Evolutionary conservation across 495 filamentous ascomycete genomes (phyloP).

Genomic region (Neohortaea acidophila): DNA sequence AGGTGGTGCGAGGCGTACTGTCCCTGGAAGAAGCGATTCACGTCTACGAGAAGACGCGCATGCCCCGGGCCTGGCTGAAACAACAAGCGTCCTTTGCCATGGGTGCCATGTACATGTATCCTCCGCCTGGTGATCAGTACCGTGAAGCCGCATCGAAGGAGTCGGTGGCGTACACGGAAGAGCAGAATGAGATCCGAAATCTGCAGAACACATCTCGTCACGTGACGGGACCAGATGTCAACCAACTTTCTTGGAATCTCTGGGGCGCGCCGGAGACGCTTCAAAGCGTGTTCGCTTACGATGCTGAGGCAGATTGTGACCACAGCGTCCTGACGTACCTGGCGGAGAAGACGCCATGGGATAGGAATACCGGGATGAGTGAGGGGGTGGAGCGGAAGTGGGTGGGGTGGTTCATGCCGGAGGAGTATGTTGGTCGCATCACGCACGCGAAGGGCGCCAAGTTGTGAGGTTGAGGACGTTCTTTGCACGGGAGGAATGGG

Average conservation of each 20-base stretch:
- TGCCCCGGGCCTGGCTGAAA: background rate
- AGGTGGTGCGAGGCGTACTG: background rate
- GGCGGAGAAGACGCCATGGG: constrained; percentile 14
- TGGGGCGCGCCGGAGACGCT: constrained; percentile 12
- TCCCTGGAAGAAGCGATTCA: background rate
- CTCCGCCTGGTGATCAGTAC: background rate
- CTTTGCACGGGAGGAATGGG: no score
- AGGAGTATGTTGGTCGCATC: constrained; percentile 16
- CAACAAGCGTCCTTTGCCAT: background rate
- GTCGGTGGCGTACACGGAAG: constrained; percentile 18
- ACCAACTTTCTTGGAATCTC: constrained; percentile 5
- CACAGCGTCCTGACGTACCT: constrained; percentile 3
- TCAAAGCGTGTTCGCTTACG: constrained; percentile 15
- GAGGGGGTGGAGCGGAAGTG: background rate
- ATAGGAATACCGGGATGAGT: background rate
- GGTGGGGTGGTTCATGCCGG: background rate
- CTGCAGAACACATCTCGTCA: background rate
- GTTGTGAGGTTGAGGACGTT: no score
- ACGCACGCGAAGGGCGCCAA: background rate
- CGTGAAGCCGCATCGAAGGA: background rate
- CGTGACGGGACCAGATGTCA: background rate
- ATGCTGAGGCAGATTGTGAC: constrained; percentile 15
- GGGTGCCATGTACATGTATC: background rate
- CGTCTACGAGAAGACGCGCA: background rate
- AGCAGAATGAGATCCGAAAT: constrained; percentile 13